Base-by-base conservation (phyloP, 805 yeast genomes). In the Candida tibetensis region DNA sequence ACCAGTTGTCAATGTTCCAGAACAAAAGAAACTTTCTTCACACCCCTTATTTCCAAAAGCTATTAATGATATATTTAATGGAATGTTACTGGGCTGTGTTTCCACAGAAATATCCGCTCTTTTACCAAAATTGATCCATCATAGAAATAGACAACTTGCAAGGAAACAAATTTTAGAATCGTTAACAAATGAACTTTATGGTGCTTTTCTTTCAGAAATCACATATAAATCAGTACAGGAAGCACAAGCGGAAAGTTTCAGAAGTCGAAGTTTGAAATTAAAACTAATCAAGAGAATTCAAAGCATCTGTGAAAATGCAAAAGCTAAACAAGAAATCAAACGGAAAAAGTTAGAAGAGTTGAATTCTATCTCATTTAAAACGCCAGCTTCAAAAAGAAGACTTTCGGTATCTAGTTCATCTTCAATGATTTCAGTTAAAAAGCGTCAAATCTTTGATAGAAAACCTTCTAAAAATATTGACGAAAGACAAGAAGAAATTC, bases 181-280 rank as follows among this genome's bases (percentile, higher is more conserved):
- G 0, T 58, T 82, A n/a, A 52, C 81, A 1, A 49, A 57, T 1
- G 85, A 79, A 28, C 53, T 85, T 1, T 82, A 65, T 44, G 51
- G 57, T 13, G 85, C 90, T 0, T 81, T 85, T 48, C 51, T 85
- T 29, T 69, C 74, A 30, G 90, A 84, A 46, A 65, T 74, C 27
- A 52, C 76, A 0, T 77, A 69, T 48, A 56, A 72, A 27, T 55
- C 62, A 3, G 57, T 66, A 0, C 49, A 72, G 29, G 72, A 72
- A 19, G 53, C 64, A 2, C 57, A 61, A 31, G 84, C 93, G 0
- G 71, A 64, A n/a, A 22, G 43, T 1, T 53, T 67, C 30, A 54
- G 72, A 30, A 47, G 60, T 0, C 49, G 37, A 6, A 49, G 48
- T 2, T 34, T 77, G 17, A 69, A 67, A 41, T 46, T 36, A 15